Base-by-base conservation (phyloP, 2,329 filamentous ascomycete species). In the Colletotrichum sp. region DNA sequence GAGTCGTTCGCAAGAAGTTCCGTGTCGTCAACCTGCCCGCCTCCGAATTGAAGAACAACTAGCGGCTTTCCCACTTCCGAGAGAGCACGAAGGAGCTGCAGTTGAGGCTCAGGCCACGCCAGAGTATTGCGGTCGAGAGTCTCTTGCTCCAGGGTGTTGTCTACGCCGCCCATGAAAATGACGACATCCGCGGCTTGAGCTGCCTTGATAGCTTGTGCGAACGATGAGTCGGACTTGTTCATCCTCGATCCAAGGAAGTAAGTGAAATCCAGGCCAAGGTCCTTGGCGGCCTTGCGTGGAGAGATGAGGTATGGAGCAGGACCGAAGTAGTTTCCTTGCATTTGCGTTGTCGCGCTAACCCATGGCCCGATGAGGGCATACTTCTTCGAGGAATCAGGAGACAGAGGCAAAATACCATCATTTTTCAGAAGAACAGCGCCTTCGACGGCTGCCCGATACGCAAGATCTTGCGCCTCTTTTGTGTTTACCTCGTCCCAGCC, bases 161-260 rank as follows among this genome's bases (percentile, higher is more conserved):
- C 93, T 32, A 94, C 86, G 5, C 93, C 93, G 3, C 91, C 90
- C 39, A 82, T 82, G 0, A 82, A 79, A 75, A 93, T 86, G 24
- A 93, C 92, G 71, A 92, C 88, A 39, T 93, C 92, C 0, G 90
- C 89, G 13, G 87, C 85, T 76, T 87, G 86, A 6, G 93, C 93
- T 2, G 90, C 84, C 6, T 88, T 84, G 1, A 90, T 88, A 3
- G 93, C 93, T 69, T 92, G 83, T 78, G 68, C 84, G 81, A 5
- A 81, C 78, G 67, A 73, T 12, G 26, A 43, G 12, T 75, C 64
- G 8, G 73, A 73, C 28, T 34, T 84, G 82, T 60, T 83, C 79
- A 16, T 80, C 79, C 0, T 34, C 18, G 80, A 81, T n/a, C 80
- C 80, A 0, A 82, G 73, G 5, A 80, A 81, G 55, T 85, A 82